Conservation (phyloP, 257 asterid genomes). For the Ajuga chamaepitys region DNA sequence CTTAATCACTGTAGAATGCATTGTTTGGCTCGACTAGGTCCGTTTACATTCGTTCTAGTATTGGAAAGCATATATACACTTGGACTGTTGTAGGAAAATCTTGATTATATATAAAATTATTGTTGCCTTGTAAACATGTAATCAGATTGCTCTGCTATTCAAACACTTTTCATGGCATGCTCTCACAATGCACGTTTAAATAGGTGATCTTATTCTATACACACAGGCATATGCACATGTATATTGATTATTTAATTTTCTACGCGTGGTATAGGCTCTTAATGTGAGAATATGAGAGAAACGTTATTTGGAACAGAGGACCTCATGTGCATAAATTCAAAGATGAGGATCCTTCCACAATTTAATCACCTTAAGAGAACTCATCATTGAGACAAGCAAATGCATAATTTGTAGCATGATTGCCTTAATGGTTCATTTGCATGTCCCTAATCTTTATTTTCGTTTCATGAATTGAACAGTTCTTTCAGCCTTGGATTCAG, state of each 20-base stretch:
- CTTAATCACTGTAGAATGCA: too few species aligned
- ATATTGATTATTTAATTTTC: too few species aligned
- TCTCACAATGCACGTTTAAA: too few species aligned
- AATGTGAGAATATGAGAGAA: too few species aligned
- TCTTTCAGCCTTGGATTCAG: constrained; percentile 60
- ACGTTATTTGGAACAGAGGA: neutral
- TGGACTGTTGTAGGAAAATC: neutral
- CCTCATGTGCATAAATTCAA: neutral
- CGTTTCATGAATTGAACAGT: constrained; percentile 26
- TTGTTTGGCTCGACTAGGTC: neutral
- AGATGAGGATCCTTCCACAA: neutral
- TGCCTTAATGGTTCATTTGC: neutral
- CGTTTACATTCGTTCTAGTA: neutral
- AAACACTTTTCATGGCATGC: too few species aligned
- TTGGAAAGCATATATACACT: neutral
- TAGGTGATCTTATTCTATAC: too few species aligned
- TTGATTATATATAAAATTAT: neutral
- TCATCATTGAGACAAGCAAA: neutral
- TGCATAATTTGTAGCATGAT: neutral
- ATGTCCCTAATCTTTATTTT: neutral
- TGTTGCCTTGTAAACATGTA: too few species aligned
- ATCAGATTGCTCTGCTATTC: too few species aligned
- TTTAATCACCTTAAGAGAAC: neutral
- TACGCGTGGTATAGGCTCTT: neutral
- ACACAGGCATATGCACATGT: too few species aligned